A percentile compares a stretch with the other conserved stretches of the same genome.
Conservation (phyloP, 2,329 filamentous ascomycete species). For the Pestalotiopsis fici region DNA sequence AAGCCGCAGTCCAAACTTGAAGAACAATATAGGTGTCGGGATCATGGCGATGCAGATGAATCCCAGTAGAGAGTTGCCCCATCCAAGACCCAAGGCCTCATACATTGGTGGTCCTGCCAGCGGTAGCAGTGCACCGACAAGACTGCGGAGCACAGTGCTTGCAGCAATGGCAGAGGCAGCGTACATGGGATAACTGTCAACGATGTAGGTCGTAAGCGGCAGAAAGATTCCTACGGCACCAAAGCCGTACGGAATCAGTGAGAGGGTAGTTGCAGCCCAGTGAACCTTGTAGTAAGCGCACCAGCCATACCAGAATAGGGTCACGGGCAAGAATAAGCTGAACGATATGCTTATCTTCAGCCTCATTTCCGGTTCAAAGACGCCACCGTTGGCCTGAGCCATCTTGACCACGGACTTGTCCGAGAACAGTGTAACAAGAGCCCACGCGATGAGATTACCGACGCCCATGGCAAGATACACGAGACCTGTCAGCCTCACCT, state of each 20-base stretch:
- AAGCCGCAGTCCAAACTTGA: conserved; percentile 5
- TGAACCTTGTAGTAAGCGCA: conserved; percentile 23
- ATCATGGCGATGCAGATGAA: conserved; percentile 11
- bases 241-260: conserved; percentile 5
- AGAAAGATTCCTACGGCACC: conserved; percentile 5
- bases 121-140: conserved; percentile 7
- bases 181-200: conserved; percentile 9
- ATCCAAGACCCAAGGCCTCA: conserved; percentile 4
- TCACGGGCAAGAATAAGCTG: conserved; percentile 30
- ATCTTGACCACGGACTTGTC: conserved; percentile 39
- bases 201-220: conserved; percentile 6
- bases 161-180: conserved; percentile 10
- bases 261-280: conserved; percentile 1
- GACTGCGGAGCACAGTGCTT: conserved; percentile 4
- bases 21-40: conserved; percentile 3
- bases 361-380: conserved; percentile 34
- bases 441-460: conserved; percentile 31
- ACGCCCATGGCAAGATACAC: conserved; percentile 53
- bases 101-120: conserved; percentile 8
- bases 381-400: conserved; percentile 27
- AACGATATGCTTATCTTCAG: conserved; percentile 32
- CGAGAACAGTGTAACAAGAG: conserved; percentile 30
- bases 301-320: conserved; percentile 42
- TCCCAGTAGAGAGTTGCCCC: conserved; percentile 9
- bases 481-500: conserved; percentile 28